Base-by-base conservation (phyloP, 2,329 filamentous ascomycete genomes). In the Xylaria sp. region DNA sequence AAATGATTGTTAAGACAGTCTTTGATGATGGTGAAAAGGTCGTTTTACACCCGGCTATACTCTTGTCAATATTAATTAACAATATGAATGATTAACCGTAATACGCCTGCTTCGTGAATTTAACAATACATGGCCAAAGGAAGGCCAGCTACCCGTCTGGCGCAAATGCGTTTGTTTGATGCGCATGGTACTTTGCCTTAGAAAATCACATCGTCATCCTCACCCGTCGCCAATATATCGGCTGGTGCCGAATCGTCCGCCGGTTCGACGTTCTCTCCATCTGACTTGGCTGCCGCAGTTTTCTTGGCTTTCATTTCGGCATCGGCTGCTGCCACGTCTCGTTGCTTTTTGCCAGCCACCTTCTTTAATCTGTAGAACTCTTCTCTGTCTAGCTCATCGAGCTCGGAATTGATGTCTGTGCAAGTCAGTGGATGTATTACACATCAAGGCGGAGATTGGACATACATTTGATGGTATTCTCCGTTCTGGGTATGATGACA, bases 281-380 rank as follows among this genome's bases (percentile, higher is more conserved):
- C 80, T 63, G 59, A 36, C 30, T 65, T 65, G 7, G 77, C 81
- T 69, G 80, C 76, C 20, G 82, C 84, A 63, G 88, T 86, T 77
- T 90, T 91, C 79, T 90, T 92, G 32, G 89, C 89, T 77, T 91
- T 91, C 78, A 96, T 88, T 79, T 94, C 90, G 32, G 89, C 91
- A 74, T 94, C 91, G 56, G 88, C 86, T 12, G 85, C 89, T 12
- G 91, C 92, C 36, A 84, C 90, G 74, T 94, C 92, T 75, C 91
- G 85, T 79, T 94, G 91, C 80, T 95, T 95, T 83, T 95, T 95
- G 79, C 88, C 88, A 56, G 93, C 92, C 41, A 95, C 92, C 85
- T 99, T 99, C 83, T 99, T 99, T 78, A 99, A 82, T 72, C 96
- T 87, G 82, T 97, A 99, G 80, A 99, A 99, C 79, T 99, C 96